Percentiles rank a stretch among this genome's conserved stretches.
phyloP scores from a whole-genome alignment of 208 protist species.

The Trypanosoma avium region DNA sequence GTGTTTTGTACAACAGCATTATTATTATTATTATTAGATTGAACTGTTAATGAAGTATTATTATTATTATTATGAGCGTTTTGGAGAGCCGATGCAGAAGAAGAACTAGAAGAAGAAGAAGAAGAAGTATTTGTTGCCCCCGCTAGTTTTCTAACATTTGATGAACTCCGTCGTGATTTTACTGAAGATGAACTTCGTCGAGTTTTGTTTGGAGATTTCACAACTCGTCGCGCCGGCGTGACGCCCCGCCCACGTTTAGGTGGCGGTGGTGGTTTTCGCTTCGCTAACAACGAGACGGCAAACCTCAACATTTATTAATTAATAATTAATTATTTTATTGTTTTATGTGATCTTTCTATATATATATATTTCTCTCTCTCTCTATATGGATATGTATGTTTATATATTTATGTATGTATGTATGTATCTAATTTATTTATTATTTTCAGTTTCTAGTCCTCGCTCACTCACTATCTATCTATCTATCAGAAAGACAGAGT shows the following conservation, averaged over 20 bases:
- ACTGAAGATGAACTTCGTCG: no score
- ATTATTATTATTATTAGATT: no score
- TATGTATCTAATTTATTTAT: no score
- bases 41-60: no score
- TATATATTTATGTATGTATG: conserved; percentile 9
- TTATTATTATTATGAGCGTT: neutral
- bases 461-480: no score
- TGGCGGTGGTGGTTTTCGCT: conserved; percentile 25
- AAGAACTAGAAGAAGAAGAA: no score
- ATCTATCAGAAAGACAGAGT: no score
- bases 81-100: neutral
- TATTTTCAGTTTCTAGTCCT: no score
- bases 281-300: conserved; percentile 11
- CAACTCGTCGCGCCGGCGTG: neutral
- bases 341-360: neutral
- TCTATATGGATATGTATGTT: conserved; percentile 4
- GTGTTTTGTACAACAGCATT: neutral
- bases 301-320: conserved; percentile 17
- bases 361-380: neutral
- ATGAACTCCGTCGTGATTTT: no score
- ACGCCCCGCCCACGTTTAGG: conserved; percentile 18
- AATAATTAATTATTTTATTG: neutral
- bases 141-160: no score
- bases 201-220: conserved; percentile 4
- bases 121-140: no score